Percentiles rank a stretch among this genome's conserved stretches.
Evolutionary conservation across 73 alveolate genomes (phyloP).

Genomic region (Tetrahymena elliotti): DNA sequence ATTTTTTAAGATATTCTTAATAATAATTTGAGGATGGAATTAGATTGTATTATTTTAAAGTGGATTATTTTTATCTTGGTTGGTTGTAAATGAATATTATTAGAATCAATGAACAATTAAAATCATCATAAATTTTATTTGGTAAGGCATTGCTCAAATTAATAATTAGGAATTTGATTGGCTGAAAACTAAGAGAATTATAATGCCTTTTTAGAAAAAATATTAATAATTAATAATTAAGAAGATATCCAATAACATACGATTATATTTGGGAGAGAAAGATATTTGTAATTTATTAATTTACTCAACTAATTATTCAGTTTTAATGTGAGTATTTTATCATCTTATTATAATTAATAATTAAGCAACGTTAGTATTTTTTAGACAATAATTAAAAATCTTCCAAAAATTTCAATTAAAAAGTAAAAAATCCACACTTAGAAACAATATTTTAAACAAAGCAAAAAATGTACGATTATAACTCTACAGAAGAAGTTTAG

Average conservation of each 20-base stretch:
- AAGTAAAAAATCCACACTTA: neutral
- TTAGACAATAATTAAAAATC: neutral
- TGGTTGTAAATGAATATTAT: neutral
- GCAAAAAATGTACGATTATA: neutral
- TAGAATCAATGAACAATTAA: neutral
- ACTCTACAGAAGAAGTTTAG: neutral
- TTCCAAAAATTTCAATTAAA: neutral
- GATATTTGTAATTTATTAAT: neutral
- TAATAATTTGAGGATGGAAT: neutral
- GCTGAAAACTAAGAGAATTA: neutral
- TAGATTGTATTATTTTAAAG: neutral
- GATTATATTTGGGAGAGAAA: neutral
- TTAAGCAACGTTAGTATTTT: neutral
- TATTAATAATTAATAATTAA: too few relatives aligned
- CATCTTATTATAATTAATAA: neutral
- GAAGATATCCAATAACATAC: neutral
- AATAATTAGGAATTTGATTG: neutral
- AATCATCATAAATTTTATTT: neutral
- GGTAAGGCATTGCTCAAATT: neutral
- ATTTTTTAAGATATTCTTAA: neutral
- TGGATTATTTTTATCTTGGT: neutral
- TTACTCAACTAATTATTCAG: neutral
- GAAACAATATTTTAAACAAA: neutral
- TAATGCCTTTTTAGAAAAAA: neutral
- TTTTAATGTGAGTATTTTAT: too few relatives aligned